These are phyloP conservation scores for Debaryomyces prosopidis DNA, from an alignment of 805 yeast genomes.

Conservation along the genomic window DNA sequence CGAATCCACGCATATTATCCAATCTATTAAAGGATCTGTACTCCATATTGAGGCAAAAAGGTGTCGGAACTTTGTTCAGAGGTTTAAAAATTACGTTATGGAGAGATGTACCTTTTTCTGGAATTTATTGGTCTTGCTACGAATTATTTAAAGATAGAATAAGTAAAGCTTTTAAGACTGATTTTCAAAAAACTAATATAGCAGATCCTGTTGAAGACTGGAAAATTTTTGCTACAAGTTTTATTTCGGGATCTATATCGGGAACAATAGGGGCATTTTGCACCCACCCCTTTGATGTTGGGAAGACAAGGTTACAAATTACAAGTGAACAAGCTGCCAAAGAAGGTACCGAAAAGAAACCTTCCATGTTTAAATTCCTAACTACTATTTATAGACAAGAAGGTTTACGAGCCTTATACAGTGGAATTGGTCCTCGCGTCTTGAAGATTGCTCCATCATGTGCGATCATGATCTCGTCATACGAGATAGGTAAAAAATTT, in stretches of 20 bases:
- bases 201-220: conserved; percentile 25
- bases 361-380: conserved; percentile 71
- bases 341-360: conserved; percentile 21
- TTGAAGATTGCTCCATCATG: conserved; percentile 95
- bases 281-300: conserved; percentile 97
- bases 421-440: conserved; percentile 83
- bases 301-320: conserved; percentile 85
- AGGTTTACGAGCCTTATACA: conserved; percentile 82
- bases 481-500: conserved; percentile 78
- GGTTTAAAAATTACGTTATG: conserved; percentile 88
- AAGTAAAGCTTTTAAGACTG: conserved; percentile 21
- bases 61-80: conserved; percentile 68
- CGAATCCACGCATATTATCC: conserved; percentile 31
- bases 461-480: conserved; percentile 96
- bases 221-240: conserved; percentile 60
- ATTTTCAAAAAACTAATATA: conserved; percentile 13
- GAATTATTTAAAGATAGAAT: conserved; percentile 47
- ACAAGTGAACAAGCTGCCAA: conserved; percentile 35
- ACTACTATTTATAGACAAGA: conserved; percentile 63
- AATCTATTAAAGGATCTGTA: conserved; percentile 56
- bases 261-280: conserved; percentile 83
- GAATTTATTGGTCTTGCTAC: conserved; percentile 89
- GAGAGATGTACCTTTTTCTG: conserved; percentile 97
- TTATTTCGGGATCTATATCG: conserved; percentile 78
- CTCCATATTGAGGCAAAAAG: conserved; percentile 52